Evolutionary conservation across 495 filamentous ascomycete genomes (phyloP), one percentile per base, ranked within the genome.

Genomic region (Tetracladium marchalianum): DNA sequence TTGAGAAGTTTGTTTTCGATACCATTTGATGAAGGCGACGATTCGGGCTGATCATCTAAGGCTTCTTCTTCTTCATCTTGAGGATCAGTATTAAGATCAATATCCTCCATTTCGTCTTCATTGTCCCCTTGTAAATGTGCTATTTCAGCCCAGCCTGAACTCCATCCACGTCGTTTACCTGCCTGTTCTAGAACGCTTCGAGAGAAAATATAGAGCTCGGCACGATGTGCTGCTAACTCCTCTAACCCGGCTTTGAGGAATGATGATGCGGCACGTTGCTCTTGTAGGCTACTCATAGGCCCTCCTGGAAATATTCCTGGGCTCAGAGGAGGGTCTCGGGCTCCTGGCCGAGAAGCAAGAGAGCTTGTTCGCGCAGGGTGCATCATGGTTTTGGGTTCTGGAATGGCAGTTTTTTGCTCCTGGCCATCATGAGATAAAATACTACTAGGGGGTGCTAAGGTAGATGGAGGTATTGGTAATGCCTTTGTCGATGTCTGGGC

Each of bases 141-240:
- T 15, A 87, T 69, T 19, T 78, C 68, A 31, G 69, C 69, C 87
- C 87, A 93, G 5, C 82, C 87, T 44, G 84, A 74, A 10, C 67
- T 70, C 90, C 90, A 96, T 8, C 81, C 84, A 27, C 78, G 67
- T 41, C 79, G 75, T 54, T 72, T 76, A 9, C 84, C 89, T 52
- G 87, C 72, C 44, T 76, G 73, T 53, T 90, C 84, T 4, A 96
- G 70, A 11, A 86, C 73, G 39, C 82, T 85, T 51, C 90, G 72
- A 12, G 84, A 86, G 27, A 97, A 62, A n/a, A 85, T 62, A 47
- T 83, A 77, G 5, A 98, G 68, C 53, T 94, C 85, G 17, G 84
- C 90, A 61, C 90, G 72, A 42, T 72, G 77, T 22, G 82, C 83
- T 35, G 89, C 85, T n/a, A 97, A 68, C 35, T 94, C 83, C 59